phyloP scores from a whole-genome alignment of 768 basidiomycete species.

The Agaricus blazei region DNA sequence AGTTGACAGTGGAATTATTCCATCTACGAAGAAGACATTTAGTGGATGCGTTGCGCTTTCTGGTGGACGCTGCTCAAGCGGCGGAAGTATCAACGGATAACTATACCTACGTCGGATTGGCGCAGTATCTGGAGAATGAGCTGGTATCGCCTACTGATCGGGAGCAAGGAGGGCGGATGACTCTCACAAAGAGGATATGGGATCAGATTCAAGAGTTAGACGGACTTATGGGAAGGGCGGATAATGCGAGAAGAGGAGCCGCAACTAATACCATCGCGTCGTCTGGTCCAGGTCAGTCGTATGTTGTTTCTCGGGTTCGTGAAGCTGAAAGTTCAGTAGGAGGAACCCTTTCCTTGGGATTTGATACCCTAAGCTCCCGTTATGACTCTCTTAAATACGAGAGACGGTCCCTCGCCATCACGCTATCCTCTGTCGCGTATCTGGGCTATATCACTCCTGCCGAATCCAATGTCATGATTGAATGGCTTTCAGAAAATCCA shows the following conservation, averaged over 20 bases:
- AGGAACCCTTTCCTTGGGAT: conserved; percentile 53
- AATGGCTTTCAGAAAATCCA: conserved; percentile 66
- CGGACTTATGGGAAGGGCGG: conserved; percentile 45
- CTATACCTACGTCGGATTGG: conserved; percentile 45
- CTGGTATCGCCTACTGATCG: conserved; percentile 36
- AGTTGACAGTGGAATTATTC: conserved; percentile 60
- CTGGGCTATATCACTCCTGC: conserved; percentile 53
- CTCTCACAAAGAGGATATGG: conserved; percentile 53
- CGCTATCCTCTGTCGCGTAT: conserved; percentile 57
- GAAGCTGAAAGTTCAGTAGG: neutral
- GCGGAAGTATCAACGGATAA: conserved; percentile 40
- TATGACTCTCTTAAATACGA: conserved; percentile 73
- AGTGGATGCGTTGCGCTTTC: conserved; percentile 62
- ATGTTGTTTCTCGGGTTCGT: neutral
- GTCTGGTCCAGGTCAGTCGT: conserved; percentile 45
- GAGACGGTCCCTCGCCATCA: conserved; percentile 59
- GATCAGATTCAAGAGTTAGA: conserved; percentile 60
- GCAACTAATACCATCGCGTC: conserved; percentile 54
- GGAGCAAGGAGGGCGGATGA: conserved; percentile 23
- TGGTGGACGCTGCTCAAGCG: conserved; percentile 60
- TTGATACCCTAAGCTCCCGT: conserved; percentile 62
- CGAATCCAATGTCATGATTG: conserved; percentile 61
- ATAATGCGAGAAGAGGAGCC: conserved; percentile 58
- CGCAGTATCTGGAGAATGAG: conserved; percentile 50
- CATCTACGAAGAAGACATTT: conserved; percentile 68